phyloP scores from a whole-genome alignment of 257 asterid genomes.

The Echites panduratus region DNA sequence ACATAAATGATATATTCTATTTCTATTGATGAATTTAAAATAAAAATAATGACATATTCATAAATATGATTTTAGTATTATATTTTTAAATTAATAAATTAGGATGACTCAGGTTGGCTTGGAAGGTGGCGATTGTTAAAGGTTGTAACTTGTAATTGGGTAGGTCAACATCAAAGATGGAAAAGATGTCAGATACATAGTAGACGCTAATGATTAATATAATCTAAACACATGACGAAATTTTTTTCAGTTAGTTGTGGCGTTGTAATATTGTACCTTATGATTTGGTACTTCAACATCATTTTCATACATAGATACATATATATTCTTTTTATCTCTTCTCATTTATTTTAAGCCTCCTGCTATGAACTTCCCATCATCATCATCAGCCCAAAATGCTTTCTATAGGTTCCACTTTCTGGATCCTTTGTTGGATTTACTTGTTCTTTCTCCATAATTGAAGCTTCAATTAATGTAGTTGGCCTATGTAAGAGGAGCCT shows the following conservation, averaged over 20 bases:
- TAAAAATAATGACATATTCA: no score
- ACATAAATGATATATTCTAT: no score
- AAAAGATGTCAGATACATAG: neutral
- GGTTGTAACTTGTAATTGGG: neutral
- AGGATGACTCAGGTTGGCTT: no score
- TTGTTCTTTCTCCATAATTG: neutral
- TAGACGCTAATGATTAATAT: neutral
- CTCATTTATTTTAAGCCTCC: no score
- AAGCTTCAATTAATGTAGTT: no score
- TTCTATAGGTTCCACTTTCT: neutral
- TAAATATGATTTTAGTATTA: no score
- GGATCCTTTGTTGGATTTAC: neutral
- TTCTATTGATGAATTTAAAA: no score
- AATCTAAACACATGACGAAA: slow-evolving; percentile 3
- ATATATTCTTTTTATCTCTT: no score
- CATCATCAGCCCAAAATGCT: neutral
- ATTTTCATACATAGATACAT: neutral
- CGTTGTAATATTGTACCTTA: no score
- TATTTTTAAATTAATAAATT: no score
- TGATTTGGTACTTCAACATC: neutral
- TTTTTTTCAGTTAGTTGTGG: neutral
- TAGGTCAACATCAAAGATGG: neutral
- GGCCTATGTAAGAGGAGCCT: no score
- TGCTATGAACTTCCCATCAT: no score
- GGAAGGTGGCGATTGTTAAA: neutral